These are phyloP conservation scores for Grigorovia jiainica DNA, from an alignment of 805 yeast species.

Conservation along the genomic window DNA sequence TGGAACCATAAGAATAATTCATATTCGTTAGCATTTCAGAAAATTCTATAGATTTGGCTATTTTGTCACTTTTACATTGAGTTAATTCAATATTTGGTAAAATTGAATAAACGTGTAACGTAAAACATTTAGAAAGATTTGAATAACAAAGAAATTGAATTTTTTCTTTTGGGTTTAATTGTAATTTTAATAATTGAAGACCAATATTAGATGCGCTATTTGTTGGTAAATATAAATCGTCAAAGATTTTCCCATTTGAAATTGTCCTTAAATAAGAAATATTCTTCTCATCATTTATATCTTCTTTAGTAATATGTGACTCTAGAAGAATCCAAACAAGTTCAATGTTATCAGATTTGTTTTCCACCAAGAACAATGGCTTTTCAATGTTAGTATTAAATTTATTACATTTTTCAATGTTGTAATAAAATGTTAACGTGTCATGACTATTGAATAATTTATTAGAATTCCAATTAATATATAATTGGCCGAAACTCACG, in stretches of 20 bases:
- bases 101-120: slow-evolving; percentile 15
- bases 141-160: slow-evolving; percentile 20
- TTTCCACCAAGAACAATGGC: slow-evolving; percentile 39
- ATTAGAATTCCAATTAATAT: slow-evolving; percentile 56
- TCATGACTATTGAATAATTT: slow-evolving; percentile 17
- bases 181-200: slow-evolving; percentile 27
- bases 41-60: neutral
- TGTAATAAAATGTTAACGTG: slow-evolving; percentile 26
- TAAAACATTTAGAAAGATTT: slow-evolving; percentile 12
- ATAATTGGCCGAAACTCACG: slow-evolving; percentile 40
- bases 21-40: slow-evolving; percentile 1
- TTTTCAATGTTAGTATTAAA: slow-evolving; percentile 19
- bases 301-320: slow-evolving; percentile 31
- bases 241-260: slow-evolving; percentile 7
- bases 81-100: neutral
- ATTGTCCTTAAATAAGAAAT: slow-evolving; percentile 15
- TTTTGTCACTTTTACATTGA: neutral
- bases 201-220: slow-evolving; percentile 31
- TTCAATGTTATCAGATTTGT: slow-evolving; percentile 19
- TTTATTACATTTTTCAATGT: slow-evolving; percentile 10
- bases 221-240: slow-evolving; percentile 10
- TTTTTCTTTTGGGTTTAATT: slow-evolving; percentile 4
- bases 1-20: neutral
- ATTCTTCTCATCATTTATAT: neutral
- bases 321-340: slow-evolving; percentile 44